A percentile compares a stretch with the other conserved stretches of the same genome.
phyloP scores from a whole-genome alignment of 2,329 filamentous ascomycete species.

The Rhynchosporium secalis region DNA sequence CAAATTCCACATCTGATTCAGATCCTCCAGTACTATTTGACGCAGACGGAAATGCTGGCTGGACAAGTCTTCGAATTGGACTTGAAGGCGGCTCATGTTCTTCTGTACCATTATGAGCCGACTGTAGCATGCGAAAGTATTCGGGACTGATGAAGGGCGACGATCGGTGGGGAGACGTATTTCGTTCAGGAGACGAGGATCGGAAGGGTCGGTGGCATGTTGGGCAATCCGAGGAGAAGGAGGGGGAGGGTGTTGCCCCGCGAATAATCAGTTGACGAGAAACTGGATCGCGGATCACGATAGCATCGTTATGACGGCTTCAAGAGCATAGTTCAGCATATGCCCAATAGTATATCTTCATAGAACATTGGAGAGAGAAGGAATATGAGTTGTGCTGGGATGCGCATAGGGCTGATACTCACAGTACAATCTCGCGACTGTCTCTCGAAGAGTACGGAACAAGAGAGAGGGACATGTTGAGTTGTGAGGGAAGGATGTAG shows the following conservation, averaged over 20 bases:
- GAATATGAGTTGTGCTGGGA: background rate
- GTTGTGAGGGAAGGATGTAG: background rate
- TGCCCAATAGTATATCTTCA: background rate
- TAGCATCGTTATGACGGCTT: slow-evolving; percentile 88
- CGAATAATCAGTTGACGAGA: slow-evolving; percentile 85
- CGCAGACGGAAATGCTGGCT: slow-evolving; percentile 35
- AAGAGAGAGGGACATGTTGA: slow-evolving; percentile 67
- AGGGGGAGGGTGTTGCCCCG: slow-evolving; percentile 53
- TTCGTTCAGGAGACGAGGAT: slow-evolving; percentile 53
- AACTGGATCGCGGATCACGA: slow-evolving; percentile 85
- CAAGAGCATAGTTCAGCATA: slow-evolving; percentile 23
- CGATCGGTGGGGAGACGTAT: slow-evolving; percentile 47
- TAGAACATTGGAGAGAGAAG: background rate
- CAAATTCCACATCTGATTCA: slow-evolving; percentile 47
- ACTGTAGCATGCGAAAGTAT: slow-evolving; percentile 91
- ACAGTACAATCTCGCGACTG: slow-evolving; percentile 79
- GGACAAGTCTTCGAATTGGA: slow-evolving; percentile 51
- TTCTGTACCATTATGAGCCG: slow-evolving; percentile 50
- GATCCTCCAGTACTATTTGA: slow-evolving; percentile 31
- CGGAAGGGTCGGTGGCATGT: slow-evolving; percentile 40
- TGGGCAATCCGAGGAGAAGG: slow-evolving; percentile 70
- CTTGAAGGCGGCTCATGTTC: slow-evolving; percentile 48
- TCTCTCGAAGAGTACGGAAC: slow-evolving; percentile 74
- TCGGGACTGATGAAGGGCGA: slow-evolving; percentile 78
- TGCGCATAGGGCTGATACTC: slow-evolving; percentile 43